Evolutionary conservation across 257 asterid genomes (phyloP).

Genomic region (Vinca minor): DNA sequence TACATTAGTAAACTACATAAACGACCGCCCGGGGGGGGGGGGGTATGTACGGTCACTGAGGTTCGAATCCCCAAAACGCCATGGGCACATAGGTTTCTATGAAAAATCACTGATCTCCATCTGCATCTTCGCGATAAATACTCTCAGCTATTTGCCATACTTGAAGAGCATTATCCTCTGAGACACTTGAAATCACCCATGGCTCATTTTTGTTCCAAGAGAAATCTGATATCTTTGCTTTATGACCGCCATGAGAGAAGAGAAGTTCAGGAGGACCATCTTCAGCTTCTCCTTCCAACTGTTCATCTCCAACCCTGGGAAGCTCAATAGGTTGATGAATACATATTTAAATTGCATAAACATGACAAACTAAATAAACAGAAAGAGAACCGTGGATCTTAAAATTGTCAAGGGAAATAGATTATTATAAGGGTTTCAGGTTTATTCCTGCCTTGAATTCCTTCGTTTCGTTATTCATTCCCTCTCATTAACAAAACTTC

Average conservation of each 20-base stretch:
- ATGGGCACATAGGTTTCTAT: no score
- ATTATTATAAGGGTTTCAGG: no score
- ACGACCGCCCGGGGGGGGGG: no score
- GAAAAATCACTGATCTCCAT: conserved; percentile 19
- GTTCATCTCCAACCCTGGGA: conserved; percentile 89
- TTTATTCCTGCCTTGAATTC: no score
- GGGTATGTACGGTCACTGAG: no score
- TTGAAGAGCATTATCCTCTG: conserved; percentile 81
- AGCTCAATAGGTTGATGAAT: not conserved
- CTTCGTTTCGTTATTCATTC: no score
- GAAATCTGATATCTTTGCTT: conserved; percentile 81
- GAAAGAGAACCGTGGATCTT: no score
- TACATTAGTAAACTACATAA: not conserved
- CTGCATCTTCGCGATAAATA: conserved; percentile 70
- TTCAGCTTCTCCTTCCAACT: conserved; percentile 97
- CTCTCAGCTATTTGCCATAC: conserved; percentile 95
- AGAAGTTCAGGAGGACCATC: conserved; percentile 97
- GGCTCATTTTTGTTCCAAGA: conserved; percentile 85
- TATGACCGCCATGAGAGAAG: conserved; percentile 95
- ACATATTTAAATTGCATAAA: no score
- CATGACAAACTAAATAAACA: no score
- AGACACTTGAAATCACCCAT: conserved; percentile 93
- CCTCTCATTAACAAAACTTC: no score
- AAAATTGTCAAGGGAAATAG: no score
- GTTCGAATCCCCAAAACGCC: no score